Base-by-base conservation (phyloP, 495 filamentous ascomycete species). In the Baudoinia panamericana region DNA sequence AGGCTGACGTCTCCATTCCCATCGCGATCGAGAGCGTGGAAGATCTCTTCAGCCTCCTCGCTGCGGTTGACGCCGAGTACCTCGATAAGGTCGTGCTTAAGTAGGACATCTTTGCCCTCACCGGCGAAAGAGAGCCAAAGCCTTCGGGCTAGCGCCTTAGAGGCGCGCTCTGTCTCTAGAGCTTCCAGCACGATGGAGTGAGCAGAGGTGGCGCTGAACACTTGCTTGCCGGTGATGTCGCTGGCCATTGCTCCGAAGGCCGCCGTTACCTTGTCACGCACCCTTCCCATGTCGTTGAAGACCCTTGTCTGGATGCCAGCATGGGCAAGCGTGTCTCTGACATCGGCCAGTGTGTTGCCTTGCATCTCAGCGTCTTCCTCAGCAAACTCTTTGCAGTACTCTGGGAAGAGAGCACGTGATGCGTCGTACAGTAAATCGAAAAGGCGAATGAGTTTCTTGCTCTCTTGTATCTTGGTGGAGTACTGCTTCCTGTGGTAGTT, bases 401-500 rank as follows among this genome's bases (percentile, higher is more conserved):
- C 37, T 11, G 47, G 50, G 24, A 53, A 53, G 5, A 53, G n/a
- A 11, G 30, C 25, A 7, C 43, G 42, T 7, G 48, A 51, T 5
- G 42, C 36, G 17, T 57, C 46, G 33, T 57, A 56, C 4, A 57
- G 37, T 9, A 51, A 23, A 23, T 48, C 43, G 7, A 57, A 41
- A 16, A 55, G 27, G 11, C 31, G 41, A 20, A 56, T 53, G 4
- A 41, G 10, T 22, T 47, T 35, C 39, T 55, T 57, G n/a, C 35
- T 45, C 13, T 52, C 53, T 18, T 42, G 34, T 36, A 53, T 52
- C 30, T 39, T 49, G 23, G 39, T 42, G 11, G 42, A 33, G 39
- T 55, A 55, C 30, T 56, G 52, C 16, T 55, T 56, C 1, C 52
- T 47, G 34, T 57, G 48, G 32, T 55, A 56, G 23, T 46, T 53